Evolutionary conservation across 2,329 filamentous ascomycete species (phyloP), one percentile per base, ranked within the genome.

Genomic region (Cadophora sp.): DNA sequence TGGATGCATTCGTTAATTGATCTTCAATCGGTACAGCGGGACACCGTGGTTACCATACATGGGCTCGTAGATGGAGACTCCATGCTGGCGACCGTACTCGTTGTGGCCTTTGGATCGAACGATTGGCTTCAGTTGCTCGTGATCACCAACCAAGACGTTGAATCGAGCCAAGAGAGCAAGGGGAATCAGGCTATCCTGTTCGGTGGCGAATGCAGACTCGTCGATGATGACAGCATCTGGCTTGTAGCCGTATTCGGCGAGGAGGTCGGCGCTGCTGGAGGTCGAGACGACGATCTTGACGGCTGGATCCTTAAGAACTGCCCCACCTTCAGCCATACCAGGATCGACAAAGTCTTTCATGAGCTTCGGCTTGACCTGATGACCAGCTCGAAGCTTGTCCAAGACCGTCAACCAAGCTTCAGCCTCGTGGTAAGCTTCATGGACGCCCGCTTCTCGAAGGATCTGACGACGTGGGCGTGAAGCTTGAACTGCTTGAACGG

Each of bases 1-100:
- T 12, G 55, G 48, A 29, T 70, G 66, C 66, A 70, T 67, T 6
- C 66, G 43, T 12, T 70, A 72, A 24, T 70, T 70, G 56, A 68
- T 46, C 46, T 65, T 71, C 1, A 72, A 50, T n/a, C 68, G 53
- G 34, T 46, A 8, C 1, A 68, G n/a, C 3, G 63, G 55, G 34
- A 66, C 46, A n/a, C 27, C 56, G 4, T 19, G 9, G 24, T 62
- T 34, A 4, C 60, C 48, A 26, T 55, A 61, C 3, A 26, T n/a
- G 4, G 29, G 53, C 40, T 64, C 61, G n/a, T 60, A 68, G 4
- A 68, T 7, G 1, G 65, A 68, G 11, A 71, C 4, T 8, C 37
- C 62, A 8, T 50, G 46, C 34, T 66, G 65, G 1, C n/a, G 7
- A 2, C 22, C 48, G 3, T 24, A 43, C 37, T 69, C 66, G 51